These are phyloP conservation scores for Diaporthe longicolla DNA, from an alignment of 2,329 filamentous ascomycete genomes.

Conservation along the genomic window DNA sequence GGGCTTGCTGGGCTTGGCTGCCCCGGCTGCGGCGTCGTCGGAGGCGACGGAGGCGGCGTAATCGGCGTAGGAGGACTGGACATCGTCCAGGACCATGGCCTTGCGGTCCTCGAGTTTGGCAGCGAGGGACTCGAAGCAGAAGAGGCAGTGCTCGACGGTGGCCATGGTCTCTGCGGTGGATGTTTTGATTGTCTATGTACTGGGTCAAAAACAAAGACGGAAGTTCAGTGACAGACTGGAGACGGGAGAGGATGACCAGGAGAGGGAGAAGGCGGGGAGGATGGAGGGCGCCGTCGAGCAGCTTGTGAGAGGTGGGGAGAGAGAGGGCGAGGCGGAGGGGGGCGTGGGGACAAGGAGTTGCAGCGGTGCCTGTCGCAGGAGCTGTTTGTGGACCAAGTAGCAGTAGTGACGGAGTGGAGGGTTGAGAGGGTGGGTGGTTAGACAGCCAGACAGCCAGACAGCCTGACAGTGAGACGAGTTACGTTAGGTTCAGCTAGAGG, in stretches of 20 bases:
- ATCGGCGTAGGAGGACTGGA: conserved; percentile 75
- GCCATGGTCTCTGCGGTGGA: conserved; percentile 73
- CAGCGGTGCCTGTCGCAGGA: neutral
- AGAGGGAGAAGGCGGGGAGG: neutral
- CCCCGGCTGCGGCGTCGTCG: conserved; percentile 42
- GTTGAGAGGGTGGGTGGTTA: neutral
- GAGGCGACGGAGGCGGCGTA: conserved; percentile 53
- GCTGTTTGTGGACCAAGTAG: neutral
- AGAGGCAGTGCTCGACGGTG: conserved; percentile 86
- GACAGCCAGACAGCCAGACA: neutral
- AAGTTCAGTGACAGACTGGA: neutral
- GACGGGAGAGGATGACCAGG: neutral
- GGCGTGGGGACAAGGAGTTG: conserved; percentile 2
- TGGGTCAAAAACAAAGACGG: neutral
- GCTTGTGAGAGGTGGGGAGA: conserved; percentile 13
- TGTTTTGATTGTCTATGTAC: neutral
- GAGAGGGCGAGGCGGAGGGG: neutral
- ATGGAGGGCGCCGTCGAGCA: conserved; percentile 7
- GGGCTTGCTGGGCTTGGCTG: conserved; percentile 40
- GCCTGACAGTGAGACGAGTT: neutral
- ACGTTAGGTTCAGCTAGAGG: conserved; percentile 27
- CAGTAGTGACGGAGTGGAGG: neutral
- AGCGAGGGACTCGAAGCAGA: conserved; percentile 90
- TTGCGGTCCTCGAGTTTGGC: conserved; percentile 81
- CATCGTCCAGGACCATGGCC: conserved; percentile 75